Conservation (phyloP, 495 filamentous ascomycete species). For the Lasiosphaeriaceae sp. region DNA sequence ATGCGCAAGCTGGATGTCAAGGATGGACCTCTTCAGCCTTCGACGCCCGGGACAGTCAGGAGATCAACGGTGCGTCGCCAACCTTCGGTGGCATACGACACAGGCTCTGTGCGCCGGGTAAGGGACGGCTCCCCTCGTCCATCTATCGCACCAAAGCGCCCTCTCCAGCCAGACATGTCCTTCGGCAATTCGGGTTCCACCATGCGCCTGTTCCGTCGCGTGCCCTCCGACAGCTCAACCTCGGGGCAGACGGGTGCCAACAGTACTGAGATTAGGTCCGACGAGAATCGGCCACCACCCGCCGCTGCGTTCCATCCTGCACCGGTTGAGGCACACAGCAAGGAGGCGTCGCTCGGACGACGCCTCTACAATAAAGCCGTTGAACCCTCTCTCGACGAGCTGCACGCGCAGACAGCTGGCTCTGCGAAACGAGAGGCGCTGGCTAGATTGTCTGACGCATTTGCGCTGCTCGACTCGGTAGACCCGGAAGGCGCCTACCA, state of each 20-base stretch:
- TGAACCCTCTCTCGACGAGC: slow-evolving; percentile 76
- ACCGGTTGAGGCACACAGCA: slow-evolving; percentile 55
- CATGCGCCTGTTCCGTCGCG: slow-evolving; percentile 82
- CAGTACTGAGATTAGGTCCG: slow-evolving; percentile 26
- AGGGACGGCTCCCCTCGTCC: slow-evolving; percentile 39
- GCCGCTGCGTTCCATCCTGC: slow-evolving; percentile 12
- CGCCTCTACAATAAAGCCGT: slow-evolving; percentile 74
- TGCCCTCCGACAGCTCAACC: slow-evolving; percentile 63
- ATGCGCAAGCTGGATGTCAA: slow-evolving; percentile 60
- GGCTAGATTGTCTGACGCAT: slow-evolving; percentile 74
- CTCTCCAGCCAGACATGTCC: slow-evolving; percentile 75
- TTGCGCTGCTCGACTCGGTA: slow-evolving; percentile 74
- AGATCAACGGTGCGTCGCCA: slow-evolving; percentile 50
- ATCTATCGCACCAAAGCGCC: slow-evolving; percentile 63
- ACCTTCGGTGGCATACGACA: slow-evolving; percentile 42
- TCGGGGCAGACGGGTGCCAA: slow-evolving; percentile 31
- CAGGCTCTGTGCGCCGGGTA: slow-evolving; percentile 25
- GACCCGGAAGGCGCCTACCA: slow-evolving; percentile 91
- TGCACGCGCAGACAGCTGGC: slow-evolving; percentile 71
- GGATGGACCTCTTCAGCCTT: slow-evolving; percentile 48
- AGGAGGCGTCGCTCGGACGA: slow-evolving; percentile 75
- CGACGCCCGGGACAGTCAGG: slow-evolving; percentile 49
- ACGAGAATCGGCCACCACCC: slow-evolving; percentile 42
- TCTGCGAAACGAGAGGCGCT: slow-evolving; percentile 76
- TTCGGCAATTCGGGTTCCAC: slow-evolving; percentile 91